Evolutionary conservation across 805 yeast genomes (phyloP), one percentile per base, ranked within the genome.

Genomic region (Lipomyces orientalis): DNA sequence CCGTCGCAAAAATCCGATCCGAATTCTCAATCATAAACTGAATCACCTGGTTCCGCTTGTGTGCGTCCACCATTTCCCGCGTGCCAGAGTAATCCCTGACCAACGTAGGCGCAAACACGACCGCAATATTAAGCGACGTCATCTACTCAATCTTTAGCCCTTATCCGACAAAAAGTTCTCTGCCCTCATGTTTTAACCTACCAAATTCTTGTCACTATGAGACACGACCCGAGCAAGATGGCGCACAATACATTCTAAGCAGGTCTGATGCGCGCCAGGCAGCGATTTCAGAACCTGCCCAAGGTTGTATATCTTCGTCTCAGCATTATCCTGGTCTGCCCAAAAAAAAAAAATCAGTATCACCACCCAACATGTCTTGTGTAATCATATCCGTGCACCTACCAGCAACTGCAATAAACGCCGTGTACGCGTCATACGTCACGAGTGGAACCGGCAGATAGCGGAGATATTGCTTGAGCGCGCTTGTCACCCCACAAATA

Each of bases 21-120:
- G 66, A 66, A 52, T 74, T 61, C 58, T 79, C 81, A 56, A 81
- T 79, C 64, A 94, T 78, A 73, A 90, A 84, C 76, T 92, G 97
- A 3, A 95, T 89, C 34, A 88, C 87, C 51, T 86, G 89, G 71
- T 91, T 92, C 76, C 94, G 85, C 61, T 87, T 84, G 33, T 89
- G 90, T 90, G 92, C 91, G 77, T 95, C 98, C 63, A 82, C 75
- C 77, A 95, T 86, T 77, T 95, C 99, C 64, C 88, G 85, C 71
- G 90, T 92, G 7, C 97, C 93, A 54, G 87, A 84, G 67, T 83
- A 80, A 74, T 92, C 97, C 59, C 97, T 84, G 0, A 93, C 89
- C 56, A 95, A 79, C 7, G 97, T 92, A 2, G 99, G 98, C 1
- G 97, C 97, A 82, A 95, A 95, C 7, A 94, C 97, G 56, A 95